Base-by-base conservation (phyloP, 1,284 basidiomycete species). In the Xerocomus minutiporus region DNA sequence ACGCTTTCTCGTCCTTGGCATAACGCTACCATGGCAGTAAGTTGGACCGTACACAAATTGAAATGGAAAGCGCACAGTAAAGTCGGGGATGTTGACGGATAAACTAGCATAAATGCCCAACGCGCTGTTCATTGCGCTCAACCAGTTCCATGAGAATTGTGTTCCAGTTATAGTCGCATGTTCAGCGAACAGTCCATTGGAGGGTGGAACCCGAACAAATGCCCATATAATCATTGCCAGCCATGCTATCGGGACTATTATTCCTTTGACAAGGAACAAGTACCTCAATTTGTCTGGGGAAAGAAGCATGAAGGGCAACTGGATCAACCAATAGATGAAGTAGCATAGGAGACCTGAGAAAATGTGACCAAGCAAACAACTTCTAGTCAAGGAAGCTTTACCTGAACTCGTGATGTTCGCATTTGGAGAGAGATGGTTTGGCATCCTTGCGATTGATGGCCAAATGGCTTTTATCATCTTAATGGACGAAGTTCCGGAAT, bases 381-480 rank as follows among this genome's bases (percentile, higher is more conserved):
- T 25, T 34, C 15, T 6, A 7, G 15, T n/a, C 26, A 26, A 42
- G 8, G 23, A 23, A 46, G 5, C 13, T n/a, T 35, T 23, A 46
- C 44, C 44, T 36, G 45, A 46, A 12, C 32, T 79, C 0, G 83
- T 85, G 50, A 85, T 82, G 54, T 79, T 76, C 31, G 79, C 75
- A 17, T 60, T 66, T 0, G 60, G 65, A n/a, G 82, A 71, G 8
- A 88, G 72, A 45, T 70, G 72, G 62, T 87, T 87, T 3, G 74
- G 75, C 25, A 86, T 62, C 25, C 63, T 72, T 8, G 75, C 74
- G 53, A 84, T 75, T 3, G 77, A 78, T 0, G 84, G 85, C 78
- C 82, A 85, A 48, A 86, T 83, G 2, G 84, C 79, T 60, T 79
- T 76, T 51, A 86, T 70, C 77, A 84, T 83, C 71, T 81, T 63